Percentiles rank a stretch among this genome's conserved stretches.
Conservation (phyloP, 805 yeast genomes). For the Kazachstania africana region DNA sequence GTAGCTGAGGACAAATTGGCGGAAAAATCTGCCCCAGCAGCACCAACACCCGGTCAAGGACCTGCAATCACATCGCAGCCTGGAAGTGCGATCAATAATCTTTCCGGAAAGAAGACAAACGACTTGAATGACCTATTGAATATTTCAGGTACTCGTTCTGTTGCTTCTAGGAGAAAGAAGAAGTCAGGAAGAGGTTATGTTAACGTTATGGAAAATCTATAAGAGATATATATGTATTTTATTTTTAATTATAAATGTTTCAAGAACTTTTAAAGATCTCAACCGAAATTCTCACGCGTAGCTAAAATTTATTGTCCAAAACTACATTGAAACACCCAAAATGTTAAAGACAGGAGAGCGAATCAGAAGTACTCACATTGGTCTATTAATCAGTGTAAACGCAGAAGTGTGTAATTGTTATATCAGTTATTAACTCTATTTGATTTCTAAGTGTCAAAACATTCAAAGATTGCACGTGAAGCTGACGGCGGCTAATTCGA, state of each 20-base stretch:
- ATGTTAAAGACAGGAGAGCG: no score
- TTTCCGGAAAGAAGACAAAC: conserved; percentile 27
- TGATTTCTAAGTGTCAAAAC: no score
- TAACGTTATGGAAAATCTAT: conserved; percentile 40
- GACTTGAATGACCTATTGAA: conserved; percentile 39
- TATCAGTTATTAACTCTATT: no score
- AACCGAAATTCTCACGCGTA: no score
- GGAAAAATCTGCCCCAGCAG: conserved; percentile 12
- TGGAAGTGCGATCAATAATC: conserved; percentile 12
- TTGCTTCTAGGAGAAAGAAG: conserved; percentile 29
- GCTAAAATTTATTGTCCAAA: no score
- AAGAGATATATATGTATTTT: not conserved
- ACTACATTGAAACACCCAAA: no score
- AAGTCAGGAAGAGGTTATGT: conserved; percentile 50
- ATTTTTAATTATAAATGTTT: no score
- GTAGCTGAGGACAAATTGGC: conserved; percentile 7
- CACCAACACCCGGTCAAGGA: conserved; percentile 1
- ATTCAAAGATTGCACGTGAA: no score
- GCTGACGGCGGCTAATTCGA: no score
- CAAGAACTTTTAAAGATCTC: conserved; percentile 1
- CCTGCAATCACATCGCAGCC: conserved; percentile 4
- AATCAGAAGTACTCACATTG: no score
- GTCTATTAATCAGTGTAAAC: no score
- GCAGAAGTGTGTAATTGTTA: no score
- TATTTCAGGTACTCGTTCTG: conserved; percentile 21